These are phyloP conservation scores for Aegilops sharonensis DNA, from an alignment of 176 grass and related monocot genomes.

Conservation along the genomic window DNA sequence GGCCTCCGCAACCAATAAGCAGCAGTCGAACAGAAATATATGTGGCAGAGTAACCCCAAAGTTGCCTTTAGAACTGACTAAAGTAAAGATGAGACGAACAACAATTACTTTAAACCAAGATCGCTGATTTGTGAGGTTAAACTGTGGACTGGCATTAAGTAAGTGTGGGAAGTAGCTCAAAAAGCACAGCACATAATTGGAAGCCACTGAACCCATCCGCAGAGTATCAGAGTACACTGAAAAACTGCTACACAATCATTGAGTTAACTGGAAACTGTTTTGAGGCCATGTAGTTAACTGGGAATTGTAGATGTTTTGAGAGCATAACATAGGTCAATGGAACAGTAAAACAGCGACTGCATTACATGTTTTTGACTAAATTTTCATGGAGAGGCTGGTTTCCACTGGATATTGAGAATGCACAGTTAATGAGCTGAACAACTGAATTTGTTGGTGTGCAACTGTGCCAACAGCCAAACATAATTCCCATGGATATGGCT, in stretches of 20 bases:
- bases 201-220: neutral
- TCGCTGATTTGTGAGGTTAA: neutral
- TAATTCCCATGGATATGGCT: neutral
- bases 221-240: neutral
- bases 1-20: neutral
- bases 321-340: neutral
- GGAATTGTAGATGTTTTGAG: neutral
- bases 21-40: neutral
- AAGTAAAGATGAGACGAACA: slow-evolving; percentile 19
- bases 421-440: neutral
- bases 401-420: neutral
- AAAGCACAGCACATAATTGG: neutral
- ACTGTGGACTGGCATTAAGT: slow-evolving; percentile 1
- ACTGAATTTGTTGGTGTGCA: neutral
- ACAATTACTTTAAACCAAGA: slow-evolving; percentile 10
- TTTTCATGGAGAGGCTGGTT: neutral
- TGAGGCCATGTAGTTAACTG: neutral
- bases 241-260: neutral
- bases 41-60: neutral
- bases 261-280: neutral
- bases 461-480: neutral
- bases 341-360: neutral
- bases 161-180: slow-evolving; percentile 10
- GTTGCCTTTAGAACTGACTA: neutral
- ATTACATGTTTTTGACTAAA: neutral